Base-by-base conservation (phyloP, 2,329 filamentous ascomycete genomes). In the Calonectria ilicicola region DNA sequence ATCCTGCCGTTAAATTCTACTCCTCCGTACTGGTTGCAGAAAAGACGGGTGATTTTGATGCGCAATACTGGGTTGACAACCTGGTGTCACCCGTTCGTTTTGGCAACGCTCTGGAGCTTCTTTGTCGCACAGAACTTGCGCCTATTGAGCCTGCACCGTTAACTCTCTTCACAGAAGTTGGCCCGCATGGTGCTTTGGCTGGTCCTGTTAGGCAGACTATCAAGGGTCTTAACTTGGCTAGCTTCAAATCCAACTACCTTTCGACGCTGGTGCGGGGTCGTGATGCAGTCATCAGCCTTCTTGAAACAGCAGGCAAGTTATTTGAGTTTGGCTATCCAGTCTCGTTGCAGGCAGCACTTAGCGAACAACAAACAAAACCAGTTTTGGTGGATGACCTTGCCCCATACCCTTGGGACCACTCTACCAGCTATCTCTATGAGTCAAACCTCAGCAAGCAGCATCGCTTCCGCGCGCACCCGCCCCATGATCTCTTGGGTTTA, bases 321-420 rank as follows among this genome's bases (percentile, higher is more conserved):
- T 68, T 74, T 21, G 70, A 73, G 58, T 32, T 58, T n/a, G 73
- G 73, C n/a, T 74, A 70, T 38, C 73, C 70, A 14, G 38, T 74
- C 0, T 72, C 60, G 0, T 38, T 74, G 38, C 35, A 64, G 26
- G 69, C 62, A 26, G 69, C 69, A 19, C 60, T 72, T 17, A 15
- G 51, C 6, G 27, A n/a, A 40, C 49, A 53, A 12, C 38, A 60
- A 23, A 10, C 32, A 10, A 72, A 66, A 2, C 29, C 35, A 17
- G 44, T 26, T 5, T 19, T 74, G 40, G 62, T 74, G 26, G 71
- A 73, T n/a, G 81, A 79, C 60, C 77, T 87, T 27, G 84, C 85
- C 0, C 75, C 79, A 0, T 86, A 87, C 51, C 77, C 80, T 2
- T 87, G 84, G 84, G 82, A 84, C 38, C 83, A 86, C 60, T 75